Base-by-base conservation (phyloP, 768 basidiomycete genomes). In the Royoungia palumana region DNA sequence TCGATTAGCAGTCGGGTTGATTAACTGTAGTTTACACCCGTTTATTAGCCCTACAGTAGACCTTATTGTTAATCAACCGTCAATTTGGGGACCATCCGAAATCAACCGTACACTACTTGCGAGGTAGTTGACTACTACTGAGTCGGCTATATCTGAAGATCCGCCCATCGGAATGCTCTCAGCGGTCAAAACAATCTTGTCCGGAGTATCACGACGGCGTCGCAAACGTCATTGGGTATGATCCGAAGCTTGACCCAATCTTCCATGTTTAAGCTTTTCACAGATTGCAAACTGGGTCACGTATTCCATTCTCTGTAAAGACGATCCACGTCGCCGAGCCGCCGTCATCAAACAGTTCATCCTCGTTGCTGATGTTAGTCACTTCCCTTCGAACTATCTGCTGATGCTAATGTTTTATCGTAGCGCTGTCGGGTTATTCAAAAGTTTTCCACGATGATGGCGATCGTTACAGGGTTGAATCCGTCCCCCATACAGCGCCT, bases 361-460 rank as follows among this genome's bases (percentile, higher is more conserved):
- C 49, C 70, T 70, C 41, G 61, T 84, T 35, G 85, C 85, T 8
- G 82, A 85, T 48, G 83, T 84, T 38, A 64, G 79, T 63, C n/a
- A 13, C 17, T 37, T 14, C 7, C 30, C 6, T n/a, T 20, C n/a
- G 13, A 7, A 6, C n/a, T 13, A 17, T 35, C 14, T 36, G 21
- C 10, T 7, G 20, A 46, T 55, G 12, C 48, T 54, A 19, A 60
- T 24, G 6, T 19, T 40, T 17, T 25, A 16, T 45, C 30, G 45
- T 58, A 86, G 84, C 77, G 79, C 14, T 83, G 84, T 58, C 76
- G 78, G n/a, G 42, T 61, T 4, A 64, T 86, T 42, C 79, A 83
- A 62, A 87, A 87, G 64, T 86, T 80, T 54, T 82, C 83, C 21
- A 79, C 79, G 8, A 79, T 87, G 74, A 79, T 81, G 36, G 83